phyloP scores from a whole-genome alignment of 129 eudicot genomes.

The Artemisia tridentata region DNA sequence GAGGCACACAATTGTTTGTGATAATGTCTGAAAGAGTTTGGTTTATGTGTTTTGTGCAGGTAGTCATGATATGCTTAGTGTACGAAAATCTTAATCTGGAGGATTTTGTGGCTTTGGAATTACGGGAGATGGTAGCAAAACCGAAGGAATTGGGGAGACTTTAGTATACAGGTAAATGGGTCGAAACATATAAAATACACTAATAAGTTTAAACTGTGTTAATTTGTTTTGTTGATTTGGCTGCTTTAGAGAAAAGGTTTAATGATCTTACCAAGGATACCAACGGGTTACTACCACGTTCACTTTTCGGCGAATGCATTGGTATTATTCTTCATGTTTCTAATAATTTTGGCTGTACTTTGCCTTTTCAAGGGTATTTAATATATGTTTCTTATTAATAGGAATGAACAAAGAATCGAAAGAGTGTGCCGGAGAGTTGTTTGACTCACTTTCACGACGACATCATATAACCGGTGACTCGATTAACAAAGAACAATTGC shows the following conservation, averaged over 20 bases:
- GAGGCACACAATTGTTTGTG: too few relatives aligned
- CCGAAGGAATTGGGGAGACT: too few relatives aligned
- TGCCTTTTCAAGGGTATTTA: slow-evolving; percentile 10
- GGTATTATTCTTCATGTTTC: slow-evolving; percentile 33
- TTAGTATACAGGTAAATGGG: too few relatives aligned
- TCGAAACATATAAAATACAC: too few relatives aligned
- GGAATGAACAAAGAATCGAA: slow-evolving; percentile 67
- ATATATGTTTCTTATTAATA: slow-evolving; percentile 1
- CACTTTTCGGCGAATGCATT: slow-evolving; percentile 67
- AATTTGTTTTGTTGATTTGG: too few relatives aligned
- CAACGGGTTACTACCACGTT: slow-evolving; percentile 67
- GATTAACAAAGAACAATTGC: slow-evolving; percentile 51
- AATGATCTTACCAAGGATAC: slow-evolving; percentile 37
- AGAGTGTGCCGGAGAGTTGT: slow-evolving; percentile 64
- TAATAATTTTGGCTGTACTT: not conserved
- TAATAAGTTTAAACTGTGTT: too few relatives aligned
- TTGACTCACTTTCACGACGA: slow-evolving; percentile 54
- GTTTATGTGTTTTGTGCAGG: too few relatives aligned
- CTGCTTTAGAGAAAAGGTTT: slow-evolving; percentile 53
- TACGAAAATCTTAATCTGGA: too few relatives aligned
- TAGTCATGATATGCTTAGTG: too few relatives aligned
- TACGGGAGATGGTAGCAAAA: too few relatives aligned
- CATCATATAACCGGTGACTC: slow-evolving; percentile 45
- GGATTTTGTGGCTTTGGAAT: too few relatives aligned
- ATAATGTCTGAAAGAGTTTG: too few relatives aligned